Base-by-base conservation (phyloP, 108 stramenopile genomes). In the Discostella pseudostelligera region DNA sequence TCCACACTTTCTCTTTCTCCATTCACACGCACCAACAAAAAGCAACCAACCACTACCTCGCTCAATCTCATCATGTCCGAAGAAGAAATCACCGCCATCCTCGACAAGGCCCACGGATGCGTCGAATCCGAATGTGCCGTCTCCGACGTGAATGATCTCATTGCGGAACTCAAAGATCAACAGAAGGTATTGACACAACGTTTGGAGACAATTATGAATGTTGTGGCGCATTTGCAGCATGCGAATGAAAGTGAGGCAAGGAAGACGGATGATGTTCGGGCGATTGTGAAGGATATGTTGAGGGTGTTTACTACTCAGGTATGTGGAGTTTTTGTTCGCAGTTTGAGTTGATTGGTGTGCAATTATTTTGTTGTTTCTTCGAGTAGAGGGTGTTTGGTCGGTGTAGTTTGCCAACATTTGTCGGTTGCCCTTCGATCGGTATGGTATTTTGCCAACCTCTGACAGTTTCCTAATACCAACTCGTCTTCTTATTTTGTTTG, bases 261-360 rank as follows among this genome's bases (percentile, higher is more conserved):
- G 4, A 64, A 80, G 63, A 74, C 67, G 8, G 86, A 90, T 54
- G 86, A 87, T 61, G 76, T 90, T 42, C 67, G 85, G 43, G 85
- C 84, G 36, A 85, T 85, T 25, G 83, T 90, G 35, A 85, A 84
- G 47, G 89, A 85, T 39, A 79, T 90, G 59, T 70, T 83, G 54
- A 83, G 89, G 47, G 76, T 90, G 46, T 90, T 90, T 56, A 70
- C 81, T 14, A 68, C 71, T 13, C 9, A n/a, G 64, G 66, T 61
- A 39, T 51, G 61, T 35, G 5, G 32, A 5, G 32, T 67, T n/a
- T 1, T 50, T 4, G 2, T 50, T 22, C 16, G 14, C 17, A 7
- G 46, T n/a, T 7, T 20, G 13, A 7, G 16, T 47, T 14, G 17
- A 8, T 17, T 32, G 32, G 3, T 32, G 32, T 32, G 32, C 5